Evolutionary conservation across 2,329 filamentous ascomycete species (phyloP).

Genomic region (Colletotrichum musae): DNA sequence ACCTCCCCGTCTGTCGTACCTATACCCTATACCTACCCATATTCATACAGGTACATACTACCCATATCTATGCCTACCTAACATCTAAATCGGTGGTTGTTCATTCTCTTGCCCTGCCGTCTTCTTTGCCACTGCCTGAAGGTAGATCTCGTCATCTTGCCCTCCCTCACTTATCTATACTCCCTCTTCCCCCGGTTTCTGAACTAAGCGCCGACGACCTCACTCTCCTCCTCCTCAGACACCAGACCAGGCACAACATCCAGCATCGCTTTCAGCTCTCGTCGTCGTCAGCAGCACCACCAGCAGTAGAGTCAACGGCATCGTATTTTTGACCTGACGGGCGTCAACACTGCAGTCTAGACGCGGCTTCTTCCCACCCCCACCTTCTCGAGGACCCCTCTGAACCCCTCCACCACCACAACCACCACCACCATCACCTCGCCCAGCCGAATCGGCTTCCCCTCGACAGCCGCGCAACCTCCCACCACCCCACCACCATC

Average conservation of each 20-base stretch:
- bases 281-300: background rate
- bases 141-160: slow-evolving; percentile 15
- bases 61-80: no score
- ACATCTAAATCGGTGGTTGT: no score
- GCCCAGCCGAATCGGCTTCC: slow-evolving; percentile 43
- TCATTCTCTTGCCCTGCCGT: slow-evolving; percentile 25
- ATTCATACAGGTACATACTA: no score
- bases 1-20: slow-evolving; percentile 1
- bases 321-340: slow-evolving; percentile 8
- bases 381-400: slow-evolving; percentile 35
- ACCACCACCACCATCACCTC: slow-evolving; percentile 17
- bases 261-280: slow-evolving; percentile 8
- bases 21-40: background rate
- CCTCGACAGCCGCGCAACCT: slow-evolving; percentile 41
- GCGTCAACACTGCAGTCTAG: slow-evolving; percentile 24
- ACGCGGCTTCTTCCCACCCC: slow-evolving; percentile 31
- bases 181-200: slow-evolving; percentile 3
- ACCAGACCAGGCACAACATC: background rate
- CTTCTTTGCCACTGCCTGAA: slow-evolving; percentile 29
- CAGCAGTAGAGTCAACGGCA: slow-evolving; percentile 20
- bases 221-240: slow-evolving; percentile 14
- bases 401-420: slow-evolving; percentile 38
- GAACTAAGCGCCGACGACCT: slow-evolving; percentile 13
- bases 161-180: slow-evolving; percentile 31
- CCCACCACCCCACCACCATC: slow-evolving; percentile 38